Evolutionary conservation across 225 moss, liverwort and hornwort genomes (phyloP), one percentile per base, ranked within the genome.

Genomic region (Pseudisothecium myosuroides): DNA sequence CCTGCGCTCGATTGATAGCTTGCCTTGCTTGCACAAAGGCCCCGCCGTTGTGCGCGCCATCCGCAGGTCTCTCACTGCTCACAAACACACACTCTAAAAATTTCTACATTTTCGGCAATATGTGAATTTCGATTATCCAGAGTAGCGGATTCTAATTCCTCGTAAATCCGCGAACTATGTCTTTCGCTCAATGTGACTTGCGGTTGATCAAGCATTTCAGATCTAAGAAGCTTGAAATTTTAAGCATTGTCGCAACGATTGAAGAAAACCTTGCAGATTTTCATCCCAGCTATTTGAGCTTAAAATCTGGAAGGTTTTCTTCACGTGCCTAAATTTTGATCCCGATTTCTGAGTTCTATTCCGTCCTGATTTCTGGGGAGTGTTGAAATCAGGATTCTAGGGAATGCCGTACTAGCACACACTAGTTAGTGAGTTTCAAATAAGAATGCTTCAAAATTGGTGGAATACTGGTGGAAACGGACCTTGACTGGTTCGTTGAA

Each of bases 1-100:
- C 67, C 94, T 97, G n/a, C 95, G 97, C 41, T 93, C 95, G 12
- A 95, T 97, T 52, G 94, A 96, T 28, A 95, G 95, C 88, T 92
- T 96, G 75, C 92, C 97, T 45, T 95, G 95, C 84, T 85, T 97
- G 45, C 96, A 96, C 41, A 90, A 89, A 82, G 95, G 97, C 22
- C 96, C 96, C 17, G 93, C 93, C 5, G 95, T 97, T 23, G 34
- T 90, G 78, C 88, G 95, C 55, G 97, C 97, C 32, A 94, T 97
- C 68, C 95, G 92, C 87, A 94, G 97, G 97, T 97, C 41, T 41
- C 21, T 36, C 83, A 12, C n/a, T 49, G 58, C 36, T 12, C 45
- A 4, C 28, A 41, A 12, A 39, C 71, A 6, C 12, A 4, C 9
- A 21, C 9, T 34, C 74, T 49, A 22, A 24, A 67, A 76, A 7